Evolutionary conservation across 768 basidiomycete genomes (phyloP).

Genomic region (Naganishia randhawae): DNA sequence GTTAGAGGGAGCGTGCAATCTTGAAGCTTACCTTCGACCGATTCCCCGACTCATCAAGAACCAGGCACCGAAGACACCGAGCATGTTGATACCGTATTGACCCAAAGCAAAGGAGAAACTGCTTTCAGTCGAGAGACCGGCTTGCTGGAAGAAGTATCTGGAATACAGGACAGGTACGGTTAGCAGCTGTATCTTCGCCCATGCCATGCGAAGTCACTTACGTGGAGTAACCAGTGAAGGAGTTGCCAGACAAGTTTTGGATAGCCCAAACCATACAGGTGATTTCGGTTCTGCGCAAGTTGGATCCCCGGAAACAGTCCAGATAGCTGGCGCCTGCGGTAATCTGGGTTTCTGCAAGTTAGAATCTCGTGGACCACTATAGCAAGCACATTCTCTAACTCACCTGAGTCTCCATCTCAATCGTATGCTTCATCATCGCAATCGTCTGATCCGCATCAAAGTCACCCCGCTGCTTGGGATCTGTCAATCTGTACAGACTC

Average conservation of each 20-base stretch:
- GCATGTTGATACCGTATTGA: conserved; percentile 41
- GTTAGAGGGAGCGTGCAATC: background rate
- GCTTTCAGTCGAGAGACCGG: conserved; percentile 35
- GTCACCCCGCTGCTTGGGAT: conserved; percentile 13
- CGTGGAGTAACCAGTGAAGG: conserved; percentile 26
- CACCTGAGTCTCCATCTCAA: conserved; percentile 28
- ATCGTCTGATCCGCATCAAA: conserved; percentile 40
- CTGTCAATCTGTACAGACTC: conserved; percentile 27
- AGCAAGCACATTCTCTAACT: background rate
- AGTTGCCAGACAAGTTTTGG: conserved; percentile 45
- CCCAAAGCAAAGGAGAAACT: conserved; percentile 34
- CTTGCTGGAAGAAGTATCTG: conserved; percentile 44
- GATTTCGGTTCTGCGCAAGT: conserved; percentile 40
- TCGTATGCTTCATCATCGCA: conserved; percentile 47
- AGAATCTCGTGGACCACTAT: background rate
- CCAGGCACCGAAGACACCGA: conserved; percentile 38
- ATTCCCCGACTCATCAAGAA: conserved; percentile 37
- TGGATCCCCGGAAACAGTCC: conserved; percentile 42
- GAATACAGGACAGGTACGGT: background rate
- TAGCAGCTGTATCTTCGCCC: background rate
- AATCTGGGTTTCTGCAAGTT: conserved; percentile 26
- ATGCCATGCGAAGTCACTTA: background rate
- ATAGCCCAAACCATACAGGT: conserved; percentile 40
- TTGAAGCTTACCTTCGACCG: conserved; percentile 31
- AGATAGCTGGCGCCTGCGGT: conserved; percentile 30